Percentiles rank a stretch among this genome's conserved stretches.
Evolutionary conservation across 1,284 basidiomycete species (phyloP).

Genomic region (Microbotryomycetes sp.): DNA sequence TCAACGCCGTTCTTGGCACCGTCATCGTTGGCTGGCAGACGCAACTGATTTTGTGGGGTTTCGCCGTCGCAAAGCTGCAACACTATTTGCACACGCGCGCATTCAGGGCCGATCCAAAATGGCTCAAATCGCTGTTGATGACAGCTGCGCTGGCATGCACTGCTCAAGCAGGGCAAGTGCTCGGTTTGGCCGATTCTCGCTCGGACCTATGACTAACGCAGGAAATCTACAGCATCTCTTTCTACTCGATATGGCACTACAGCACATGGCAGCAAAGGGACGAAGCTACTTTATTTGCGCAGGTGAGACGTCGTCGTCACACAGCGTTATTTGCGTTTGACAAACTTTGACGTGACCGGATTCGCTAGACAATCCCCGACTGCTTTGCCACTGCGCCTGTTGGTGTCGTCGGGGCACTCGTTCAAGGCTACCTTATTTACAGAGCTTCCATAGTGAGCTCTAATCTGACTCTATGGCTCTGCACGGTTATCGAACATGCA

Average conservation of each 20-base stretch:
- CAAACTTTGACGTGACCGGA: no score
- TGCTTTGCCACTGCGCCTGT: conserved; percentile 1
- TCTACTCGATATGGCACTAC: neutral
- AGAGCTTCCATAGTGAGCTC: neutral
- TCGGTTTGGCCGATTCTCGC: no score
- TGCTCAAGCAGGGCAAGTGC: neutral
- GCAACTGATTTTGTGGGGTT: neutral
- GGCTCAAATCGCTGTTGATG: neutral
- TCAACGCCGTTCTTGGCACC: neutral
- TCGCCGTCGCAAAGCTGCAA: neutral
- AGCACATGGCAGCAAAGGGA: neutral
- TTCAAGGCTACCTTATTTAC: neutral
- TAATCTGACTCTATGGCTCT: no score
- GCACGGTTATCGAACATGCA: no score
- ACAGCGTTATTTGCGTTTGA: no score
- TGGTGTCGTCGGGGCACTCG: neutral
- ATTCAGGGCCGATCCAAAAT: neutral
- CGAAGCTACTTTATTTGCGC: neutral
- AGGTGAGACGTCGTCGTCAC: no score
- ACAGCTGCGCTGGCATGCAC: neutral
- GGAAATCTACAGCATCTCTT: neutral
- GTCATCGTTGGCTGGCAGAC: neutral
- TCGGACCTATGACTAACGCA: neutral
- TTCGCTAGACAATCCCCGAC: neutral
- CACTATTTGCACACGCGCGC: neutral